Percentiles rank a stretch among this genome's conserved stretches.
phyloP scores from a whole-genome alignment of 352 stramenopile genomes.

The Pythium aquatile region DNA sequence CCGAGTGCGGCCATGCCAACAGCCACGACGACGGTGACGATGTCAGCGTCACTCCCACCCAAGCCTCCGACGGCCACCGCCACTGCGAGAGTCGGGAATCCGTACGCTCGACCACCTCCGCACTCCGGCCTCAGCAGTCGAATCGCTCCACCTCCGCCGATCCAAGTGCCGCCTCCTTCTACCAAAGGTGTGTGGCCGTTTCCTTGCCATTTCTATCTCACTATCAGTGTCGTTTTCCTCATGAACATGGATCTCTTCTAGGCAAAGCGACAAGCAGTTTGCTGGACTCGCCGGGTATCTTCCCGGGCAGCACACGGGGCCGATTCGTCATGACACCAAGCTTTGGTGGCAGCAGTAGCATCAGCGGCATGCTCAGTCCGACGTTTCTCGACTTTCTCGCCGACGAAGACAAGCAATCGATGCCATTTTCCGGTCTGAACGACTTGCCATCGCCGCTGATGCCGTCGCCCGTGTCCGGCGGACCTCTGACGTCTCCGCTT shows the following conservation, averaged over 20 bases:
- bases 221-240: not conserved
- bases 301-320: slow-evolving; percentile 14
- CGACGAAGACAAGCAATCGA: slow-evolving; percentile 54
- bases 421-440: slow-evolving; percentile 33
- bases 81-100: not conserved
- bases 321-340: slow-evolving; percentile 25
- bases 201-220: not conserved
- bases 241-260: not conserved
- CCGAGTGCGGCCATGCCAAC: not conserved
- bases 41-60: slow-evolving; percentile 3
- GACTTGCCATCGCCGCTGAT: slow-evolving; percentile 42
- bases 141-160: slow-evolving; percentile 60
- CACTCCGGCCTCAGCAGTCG: slow-evolving; percentile 42
- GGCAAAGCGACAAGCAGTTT: slow-evolving; percentile 9
- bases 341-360: slow-evolving; percentile 8
- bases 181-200: slow-evolving; percentile 15
- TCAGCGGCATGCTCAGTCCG: slow-evolving; percentile 60
- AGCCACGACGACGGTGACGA: not conserved
- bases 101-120: slow-evolving; percentile 3
- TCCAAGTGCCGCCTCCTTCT: slow-evolving; percentile 42
- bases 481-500: slow-evolving; percentile 26
- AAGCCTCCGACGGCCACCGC: slow-evolving; percentile 3
- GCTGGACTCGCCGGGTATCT: slow-evolving; percentile 28
- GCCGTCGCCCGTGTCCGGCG: slow-evolving; percentile 28
- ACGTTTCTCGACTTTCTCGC: slow-evolving; percentile 78